Percentiles rank a stretch among this genome's conserved stretches.
Conservation (phyloP, 1,139 yeast genomes). For the Debaryomycetaceae sp. region DNA sequence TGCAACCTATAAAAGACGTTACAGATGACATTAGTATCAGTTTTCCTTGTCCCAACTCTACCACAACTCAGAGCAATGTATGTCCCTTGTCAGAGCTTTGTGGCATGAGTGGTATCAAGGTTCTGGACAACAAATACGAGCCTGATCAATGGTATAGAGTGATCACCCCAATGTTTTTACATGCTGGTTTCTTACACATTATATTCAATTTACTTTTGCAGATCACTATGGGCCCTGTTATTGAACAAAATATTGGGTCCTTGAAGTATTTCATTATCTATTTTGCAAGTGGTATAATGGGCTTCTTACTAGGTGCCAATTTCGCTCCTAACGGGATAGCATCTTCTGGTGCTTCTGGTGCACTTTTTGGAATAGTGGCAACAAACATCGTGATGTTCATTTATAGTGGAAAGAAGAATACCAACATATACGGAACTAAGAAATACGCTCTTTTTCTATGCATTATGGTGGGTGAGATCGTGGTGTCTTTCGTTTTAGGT, state of each 20-base stretch:
- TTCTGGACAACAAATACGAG: slow-evolving; percentile 23
- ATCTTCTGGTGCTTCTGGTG: slow-evolving; percentile 74
- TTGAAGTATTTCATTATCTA: slow-evolving; percentile 57
- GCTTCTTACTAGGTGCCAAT: slow-evolving; percentile 69
- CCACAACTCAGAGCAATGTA: slow-evolving; percentile 50
- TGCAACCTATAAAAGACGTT: slow-evolving; percentile 51
- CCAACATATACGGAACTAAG: slow-evolving; percentile 42
- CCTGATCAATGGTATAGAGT: slow-evolving; percentile 74
- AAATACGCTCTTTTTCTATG: slow-evolving; percentile 43
- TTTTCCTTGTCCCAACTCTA: slow-evolving; percentile 74
- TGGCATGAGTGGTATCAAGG: slow-evolving; percentile 52
- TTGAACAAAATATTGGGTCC: slow-evolving; percentile 60
- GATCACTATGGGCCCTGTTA: slow-evolving; percentile 56
- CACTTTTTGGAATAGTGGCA: slow-evolving; percentile 69
- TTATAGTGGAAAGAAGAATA: slow-evolving; percentile 50
- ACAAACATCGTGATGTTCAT: slow-evolving; percentile 57
- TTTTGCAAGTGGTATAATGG: slow-evolving; percentile 61
- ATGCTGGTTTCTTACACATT: slow-evolving; percentile 73
- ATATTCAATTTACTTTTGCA: slow-evolving; percentile 63
- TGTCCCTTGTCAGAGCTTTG: slow-evolving; percentile 60
- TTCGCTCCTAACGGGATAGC: slow-evolving; percentile 70
- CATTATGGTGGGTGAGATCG: slow-evolving; percentile 54
- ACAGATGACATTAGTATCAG: slow-evolving; percentile 46
- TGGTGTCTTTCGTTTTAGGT: slow-evolving; percentile 63
- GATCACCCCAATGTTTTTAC: slow-evolving; percentile 68